These are phyloP conservation scores for Epichloe gansuensis DNA, from an alignment of 2,329 filamentous ascomycete genomes.

Conservation along the genomic window DNA sequence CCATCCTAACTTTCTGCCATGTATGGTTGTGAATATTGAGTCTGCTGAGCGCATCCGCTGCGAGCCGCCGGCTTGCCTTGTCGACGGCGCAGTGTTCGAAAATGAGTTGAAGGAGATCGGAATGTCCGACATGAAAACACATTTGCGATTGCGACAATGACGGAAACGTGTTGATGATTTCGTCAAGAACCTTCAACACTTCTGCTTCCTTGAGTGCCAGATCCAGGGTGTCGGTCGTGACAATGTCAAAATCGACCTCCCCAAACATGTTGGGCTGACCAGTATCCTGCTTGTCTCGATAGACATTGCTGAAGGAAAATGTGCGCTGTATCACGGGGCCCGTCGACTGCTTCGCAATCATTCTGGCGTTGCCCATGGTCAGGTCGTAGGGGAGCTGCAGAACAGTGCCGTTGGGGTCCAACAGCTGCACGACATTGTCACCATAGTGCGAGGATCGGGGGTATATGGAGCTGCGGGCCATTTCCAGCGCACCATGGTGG, in stretches of 20 bases:
- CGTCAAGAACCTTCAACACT: constrained; percentile 85
- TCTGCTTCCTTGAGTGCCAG: constrained; percentile 85
- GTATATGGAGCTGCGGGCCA: constrained; percentile 60
- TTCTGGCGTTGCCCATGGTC: constrained; percentile 75
- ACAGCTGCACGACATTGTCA: constrained; percentile 59
- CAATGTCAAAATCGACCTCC: constrained; percentile 92
- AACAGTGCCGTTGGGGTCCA: constrained; percentile 75
- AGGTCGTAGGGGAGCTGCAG: constrained; percentile 91
- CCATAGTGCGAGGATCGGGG: constrained; percentile 70
- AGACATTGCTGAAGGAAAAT: constrained; percentile 80
- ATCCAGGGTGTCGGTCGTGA: constrained; percentile 71
- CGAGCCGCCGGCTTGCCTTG: constrained; percentile 49
- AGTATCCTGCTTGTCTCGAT: constrained; percentile 63
- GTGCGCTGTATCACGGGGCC: constrained; percentile 56
- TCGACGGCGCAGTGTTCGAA: constrained; percentile 82
- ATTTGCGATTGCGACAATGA: constrained; percentile 57
- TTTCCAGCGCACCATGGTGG: constrained; percentile 78
- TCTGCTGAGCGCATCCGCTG: constrained; percentile 76
- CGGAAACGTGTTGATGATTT: constrained; percentile 72
- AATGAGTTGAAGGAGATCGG: constrained; percentile 72
- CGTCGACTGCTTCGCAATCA: constrained; percentile 58
- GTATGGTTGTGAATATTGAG: constrained; percentile 70
- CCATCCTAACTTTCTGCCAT: constrained; percentile 71
- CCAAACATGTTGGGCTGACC: constrained; percentile 72
- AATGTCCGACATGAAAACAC: constrained; percentile 86